Conservation (phyloP, 2,329 filamentous ascomycete genomes). For the Fusarium tjaetaba region DNA sequence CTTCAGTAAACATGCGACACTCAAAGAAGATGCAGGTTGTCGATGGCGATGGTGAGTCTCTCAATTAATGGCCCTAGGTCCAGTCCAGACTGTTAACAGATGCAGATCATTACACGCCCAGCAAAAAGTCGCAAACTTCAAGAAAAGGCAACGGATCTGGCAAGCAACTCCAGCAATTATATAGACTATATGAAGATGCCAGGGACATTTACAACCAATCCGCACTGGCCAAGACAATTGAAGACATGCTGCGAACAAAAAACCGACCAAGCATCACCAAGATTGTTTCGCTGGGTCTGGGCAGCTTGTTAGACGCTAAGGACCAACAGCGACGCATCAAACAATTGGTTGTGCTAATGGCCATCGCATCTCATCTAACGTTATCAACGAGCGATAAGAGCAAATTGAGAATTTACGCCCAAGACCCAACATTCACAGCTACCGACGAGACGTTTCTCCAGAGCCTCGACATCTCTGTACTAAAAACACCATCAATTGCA, state of each 20-base stretch:
- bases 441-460: constrained; percentile 33
- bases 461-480: constrained; percentile 24
- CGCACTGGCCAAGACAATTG: constrained; percentile 17
- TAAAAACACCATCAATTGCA: constrained; percentile 30
- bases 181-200: constrained; percentile 24
- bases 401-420: constrained; percentile 23
- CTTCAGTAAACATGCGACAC: constrained; percentile 15
- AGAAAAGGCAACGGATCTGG: constrained; percentile 10
- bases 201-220: constrained; percentile 26
- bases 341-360: constrained; percentile 37
- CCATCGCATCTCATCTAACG: constrained; percentile 28
- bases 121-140: constrained; percentile 6
- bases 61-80: neutral
- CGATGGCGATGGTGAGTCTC: constrained; percentile 5
- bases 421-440: constrained; percentile 38
- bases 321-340: constrained; percentile 40
- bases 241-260: constrained; percentile 34
- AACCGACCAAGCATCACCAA: constrained; percentile 29
- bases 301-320: constrained; percentile 33
- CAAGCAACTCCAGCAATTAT: constrained; percentile 33
- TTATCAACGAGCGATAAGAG: neutral
- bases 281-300: constrained; percentile 34
- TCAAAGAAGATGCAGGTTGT: constrained; percentile 6
- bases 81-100: neutral
- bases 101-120: neutral